Evolutionary conservation across 2,329 filamentous ascomycete species (phyloP).

Genomic region (Pseudogymnoascus sp.): DNA sequence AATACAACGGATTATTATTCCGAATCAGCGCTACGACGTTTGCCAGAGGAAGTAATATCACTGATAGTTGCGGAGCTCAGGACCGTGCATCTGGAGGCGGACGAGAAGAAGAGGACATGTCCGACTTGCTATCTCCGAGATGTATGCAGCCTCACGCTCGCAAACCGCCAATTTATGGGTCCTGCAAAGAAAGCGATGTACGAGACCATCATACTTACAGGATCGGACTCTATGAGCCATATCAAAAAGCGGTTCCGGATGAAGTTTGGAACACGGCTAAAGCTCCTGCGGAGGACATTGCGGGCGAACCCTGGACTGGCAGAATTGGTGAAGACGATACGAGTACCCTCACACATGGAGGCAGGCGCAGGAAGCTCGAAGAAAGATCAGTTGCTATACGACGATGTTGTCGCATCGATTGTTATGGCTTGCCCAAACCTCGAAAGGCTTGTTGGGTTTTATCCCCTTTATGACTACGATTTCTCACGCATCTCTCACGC

Average conservation of each 20-base stretch:
- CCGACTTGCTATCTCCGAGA: slow-evolving; percentile 60
- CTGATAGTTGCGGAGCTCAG: slow-evolving; percentile 48
- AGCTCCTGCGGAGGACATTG: slow-evolving; percentile 50
- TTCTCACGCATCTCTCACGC: slow-evolving; percentile 52
- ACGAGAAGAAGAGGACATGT: slow-evolving; percentile 38
- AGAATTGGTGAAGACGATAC: slow-evolving; percentile 46
- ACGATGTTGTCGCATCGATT: slow-evolving; percentile 49
- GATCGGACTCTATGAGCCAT: slow-evolving; percentile 41
- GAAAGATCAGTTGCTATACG: slow-evolving; percentile 40
- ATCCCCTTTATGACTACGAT: slow-evolving; percentile 45
- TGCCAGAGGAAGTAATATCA: slow-evolving; percentile 52
- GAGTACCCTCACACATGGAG: slow-evolving; percentile 42
- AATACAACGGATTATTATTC: not conserved
- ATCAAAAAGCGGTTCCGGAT: slow-evolving; percentile 52
- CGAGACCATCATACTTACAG: slow-evolving; percentile 49
- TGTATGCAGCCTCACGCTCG: slow-evolving; percentile 40
- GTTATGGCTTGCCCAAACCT: slow-evolving; percentile 59
- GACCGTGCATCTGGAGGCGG: slow-evolving; percentile 38
- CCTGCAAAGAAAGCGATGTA: slow-evolving; percentile 29
- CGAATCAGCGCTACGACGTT: not conserved
- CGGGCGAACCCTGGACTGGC: slow-evolving; percentile 45
- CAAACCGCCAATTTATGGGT: not conserved
- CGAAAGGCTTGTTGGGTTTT: slow-evolving; percentile 48
- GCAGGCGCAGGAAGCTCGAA: slow-evolving; percentile 24
- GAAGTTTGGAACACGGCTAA: slow-evolving; percentile 43